Percentiles rank a stretch among this genome's conserved stretches.
Evolutionary conservation across 331 rosid genomes (phyloP).

Genomic region (Dryas integrifolia): DNA sequence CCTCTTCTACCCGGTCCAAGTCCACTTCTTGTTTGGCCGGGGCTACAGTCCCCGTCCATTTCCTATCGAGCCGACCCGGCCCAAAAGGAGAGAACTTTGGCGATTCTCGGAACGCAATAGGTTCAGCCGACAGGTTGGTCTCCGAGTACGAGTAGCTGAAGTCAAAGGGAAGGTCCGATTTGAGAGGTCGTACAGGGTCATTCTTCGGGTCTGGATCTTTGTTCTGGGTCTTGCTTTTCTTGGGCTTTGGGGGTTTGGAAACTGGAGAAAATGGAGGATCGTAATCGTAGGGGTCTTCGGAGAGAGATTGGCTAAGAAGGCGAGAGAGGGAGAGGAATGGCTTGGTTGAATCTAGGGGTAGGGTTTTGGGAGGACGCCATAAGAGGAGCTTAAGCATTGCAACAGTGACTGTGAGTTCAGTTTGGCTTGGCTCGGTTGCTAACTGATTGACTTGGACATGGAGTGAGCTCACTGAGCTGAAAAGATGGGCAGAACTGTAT

Average conservation of each 20-base stretch:
- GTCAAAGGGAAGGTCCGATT: constrained; percentile 79
- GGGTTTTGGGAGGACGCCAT: constrained; percentile 22
- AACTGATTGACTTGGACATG: background rate
- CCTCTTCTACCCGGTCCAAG: constrained; percentile 34
- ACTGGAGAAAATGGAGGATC: constrained; percentile 77
- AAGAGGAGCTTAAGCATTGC: constrained; percentile 33
- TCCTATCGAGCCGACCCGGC: constrained; percentile 73
- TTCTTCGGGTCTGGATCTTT: constrained; percentile 21
- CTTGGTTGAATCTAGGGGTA: background rate
- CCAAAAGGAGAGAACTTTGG: constrained; percentile 89
- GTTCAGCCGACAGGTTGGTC: constrained; percentile 39
- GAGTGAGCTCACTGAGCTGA: background rate
- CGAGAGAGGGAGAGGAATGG: constrained; percentile 22
- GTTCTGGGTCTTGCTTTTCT: constrained; percentile 14
- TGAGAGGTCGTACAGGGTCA: constrained; percentile 37
- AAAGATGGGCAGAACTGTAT: background rate
- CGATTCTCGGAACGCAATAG: constrained; percentile 81
- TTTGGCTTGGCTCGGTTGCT: background rate
- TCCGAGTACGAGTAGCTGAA: constrained; percentile 86
- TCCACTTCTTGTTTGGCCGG: constrained; percentile 43
- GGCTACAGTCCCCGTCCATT: constrained; percentile 72
- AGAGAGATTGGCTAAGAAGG: constrained; percentile 17
- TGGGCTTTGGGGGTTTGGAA: constrained; percentile 34
- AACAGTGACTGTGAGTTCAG: background rate
- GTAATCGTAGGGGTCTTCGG: constrained; percentile 29